Evolutionary conservation across 2,329 filamentous ascomycete species (phyloP).

Genomic region (Exserohilum rostratum): DNA sequence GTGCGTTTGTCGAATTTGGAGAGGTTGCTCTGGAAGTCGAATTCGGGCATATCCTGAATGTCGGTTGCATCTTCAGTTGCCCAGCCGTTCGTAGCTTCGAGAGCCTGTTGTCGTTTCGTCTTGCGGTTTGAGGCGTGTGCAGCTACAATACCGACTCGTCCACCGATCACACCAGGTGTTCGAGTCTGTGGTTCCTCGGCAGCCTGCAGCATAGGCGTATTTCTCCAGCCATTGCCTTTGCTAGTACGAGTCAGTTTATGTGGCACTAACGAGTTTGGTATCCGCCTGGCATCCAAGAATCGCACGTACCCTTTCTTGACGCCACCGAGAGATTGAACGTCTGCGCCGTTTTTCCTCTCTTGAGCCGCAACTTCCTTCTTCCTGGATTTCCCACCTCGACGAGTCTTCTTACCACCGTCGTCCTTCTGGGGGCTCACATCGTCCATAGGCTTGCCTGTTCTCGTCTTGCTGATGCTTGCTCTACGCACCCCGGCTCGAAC

Average conservation of each 20-base stretch:
- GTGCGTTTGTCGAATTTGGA: conserved; percentile 94
- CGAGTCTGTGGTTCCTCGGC: conserved; percentile 49
- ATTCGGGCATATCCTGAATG: conserved; percentile 89
- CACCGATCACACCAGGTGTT: conserved; percentile 48
- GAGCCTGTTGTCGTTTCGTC: conserved; percentile 55
- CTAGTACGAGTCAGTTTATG: conserved; percentile 31
- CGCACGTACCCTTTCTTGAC: conserved; percentile 42
- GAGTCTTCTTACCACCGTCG: conserved; percentile 54
- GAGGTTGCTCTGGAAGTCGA: conserved; percentile 87
- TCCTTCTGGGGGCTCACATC: conserved; percentile 39
- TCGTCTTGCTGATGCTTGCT: conserved; percentile 49
- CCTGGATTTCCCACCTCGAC: conserved; percentile 52
- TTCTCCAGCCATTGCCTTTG: conserved; percentile 70
- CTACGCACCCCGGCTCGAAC: conserved; percentile 35
- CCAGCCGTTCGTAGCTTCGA: conserved; percentile 78
- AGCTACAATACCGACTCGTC: conserved; percentile 46
- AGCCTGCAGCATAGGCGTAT: conserved; percentile 71
- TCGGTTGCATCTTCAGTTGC: conserved; percentile 95
- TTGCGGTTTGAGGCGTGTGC: conserved; percentile 49
- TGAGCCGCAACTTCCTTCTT: conserved; percentile 54
- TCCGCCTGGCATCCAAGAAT: conserved; percentile 27
- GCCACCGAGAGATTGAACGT: conserved; percentile 33
- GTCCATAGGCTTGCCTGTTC: conserved; percentile 51
- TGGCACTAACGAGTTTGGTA: neutral
- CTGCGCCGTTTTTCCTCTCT: conserved; percentile 40